phyloP scores from a whole-genome alignment of 805 yeast genomes.

The Clavispora carvajalis region DNA sequence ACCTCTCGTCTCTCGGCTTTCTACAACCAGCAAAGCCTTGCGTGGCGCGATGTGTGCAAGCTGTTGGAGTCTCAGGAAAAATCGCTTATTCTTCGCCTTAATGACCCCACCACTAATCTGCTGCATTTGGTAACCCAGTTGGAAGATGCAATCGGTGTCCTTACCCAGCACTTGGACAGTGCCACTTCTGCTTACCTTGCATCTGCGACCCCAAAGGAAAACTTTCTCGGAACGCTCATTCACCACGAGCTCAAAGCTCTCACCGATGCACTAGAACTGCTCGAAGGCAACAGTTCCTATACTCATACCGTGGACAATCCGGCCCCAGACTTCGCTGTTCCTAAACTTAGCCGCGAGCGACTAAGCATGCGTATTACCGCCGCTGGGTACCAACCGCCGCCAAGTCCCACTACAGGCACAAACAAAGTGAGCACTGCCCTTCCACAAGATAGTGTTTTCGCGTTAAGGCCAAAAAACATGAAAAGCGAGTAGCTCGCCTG shows the following conservation, averaged over 20 bases:
- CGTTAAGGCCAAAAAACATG: neutral
- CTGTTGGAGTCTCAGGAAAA: constrained; percentile 23
- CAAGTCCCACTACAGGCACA: neutral
- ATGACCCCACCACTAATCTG: neutral
- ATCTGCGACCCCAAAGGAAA: neutral
- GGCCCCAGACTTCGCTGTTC: neutral
- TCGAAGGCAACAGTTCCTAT: neutral
- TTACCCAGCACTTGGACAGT: neutral
- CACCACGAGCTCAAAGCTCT: constrained; percentile 22
- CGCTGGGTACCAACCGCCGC: neutral
- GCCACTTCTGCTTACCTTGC: neutral
- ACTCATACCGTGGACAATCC: neutral
- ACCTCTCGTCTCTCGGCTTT: constrained; percentile 23
- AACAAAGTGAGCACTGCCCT: neutral
- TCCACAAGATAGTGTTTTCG: neutral
- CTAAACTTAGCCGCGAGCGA: neutral
- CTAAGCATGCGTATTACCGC: neutral
- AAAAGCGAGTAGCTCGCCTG: neutral
- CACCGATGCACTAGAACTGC: constrained; percentile 6
- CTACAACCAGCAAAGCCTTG: constrained; percentile 22
- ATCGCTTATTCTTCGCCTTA: constrained; percentile 13
- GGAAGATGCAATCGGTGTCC: neutral
- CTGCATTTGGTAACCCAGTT: neutral
- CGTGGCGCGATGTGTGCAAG: constrained; percentile 25
- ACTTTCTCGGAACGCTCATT: neutral